Evolutionary conservation across 345 rosid species (phyloP), one percentile per base, ranked within the genome.

Genomic region (Ailanthus altissimus): DNA sequence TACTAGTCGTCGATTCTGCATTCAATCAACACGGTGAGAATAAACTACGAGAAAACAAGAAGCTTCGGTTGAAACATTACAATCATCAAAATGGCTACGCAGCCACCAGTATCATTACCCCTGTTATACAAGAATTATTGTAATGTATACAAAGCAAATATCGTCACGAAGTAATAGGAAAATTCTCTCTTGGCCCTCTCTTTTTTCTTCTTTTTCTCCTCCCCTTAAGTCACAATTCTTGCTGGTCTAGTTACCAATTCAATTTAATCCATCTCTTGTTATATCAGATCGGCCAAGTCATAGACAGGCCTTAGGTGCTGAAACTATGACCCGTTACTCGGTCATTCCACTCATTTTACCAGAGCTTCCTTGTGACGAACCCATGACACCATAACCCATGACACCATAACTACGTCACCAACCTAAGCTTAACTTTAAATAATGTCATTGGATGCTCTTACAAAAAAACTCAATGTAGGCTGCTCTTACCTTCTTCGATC

Each of bases 401-500:
- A 72, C 16, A 46, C 2, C 11, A 73, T 63, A 5, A 21, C 36
- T 25, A 6, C 42, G 54, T 63, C 23, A 32, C 70, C 32, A 32
- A 13, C 10, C 63, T 61, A 49, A 59, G 15, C 64, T 51, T 72
- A 13, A 6, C 23, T 40, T 42, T 16, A 40, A 32, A 14, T 13
- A 12, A 8, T 32, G 56, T 49, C 16, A 20, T 32, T 21, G 51
- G 51, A 38, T 36, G 51, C 68, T 59, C 53, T 57, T 64, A 71
- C 61, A 26, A 28, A 16, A 23, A 76, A 73, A 38, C 46, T 25
- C 69, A n/a, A n/a, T 32, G 36, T 23, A 47, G 50, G 23, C 58
- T 11, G 25, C 47, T 43, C 54, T 26, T 26, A 25, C 11, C 42
- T 56, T 46, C 26, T 49, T 13, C 64, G 26, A 54, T 87, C 81